Evolutionary conservation across 2,329 filamentous ascomycete species (phyloP), one percentile per base, ranked within the genome.

Genomic region (Thermothelomyces thermophilus): DNA sequence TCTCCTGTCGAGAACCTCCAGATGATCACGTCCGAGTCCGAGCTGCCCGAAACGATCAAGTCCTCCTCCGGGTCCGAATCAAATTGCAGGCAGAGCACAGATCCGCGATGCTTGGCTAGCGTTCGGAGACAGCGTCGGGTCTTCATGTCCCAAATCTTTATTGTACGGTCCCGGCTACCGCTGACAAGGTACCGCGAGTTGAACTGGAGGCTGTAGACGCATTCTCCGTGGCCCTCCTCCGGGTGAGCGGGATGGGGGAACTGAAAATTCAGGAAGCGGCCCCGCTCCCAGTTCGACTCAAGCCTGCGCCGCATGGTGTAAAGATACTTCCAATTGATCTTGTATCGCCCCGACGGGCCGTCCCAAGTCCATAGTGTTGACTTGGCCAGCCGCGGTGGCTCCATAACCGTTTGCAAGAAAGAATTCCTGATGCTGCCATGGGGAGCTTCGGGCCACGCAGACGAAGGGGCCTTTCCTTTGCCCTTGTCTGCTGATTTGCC

Each of bases 171-270:
- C 46, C 93, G 80, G 62, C 91, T 97, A 14, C 93, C 93, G 63
- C 90, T 97, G 43, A 97, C 91, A 9, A 98, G 76, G 65, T 85
- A 93, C 56, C 89, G 84, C 1, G 84, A 77, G 47, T 85, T 85
- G 62, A 91, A 95, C 65, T 98, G 91, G 46, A 98, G 82, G 2
- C 88, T 91, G 67, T 98, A 98, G 11, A 98, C 90, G 65, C 90
- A 97, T 63, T 97, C 91, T 17, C 76, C 77, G 64, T 98, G 93
- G 1, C 87, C 88, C 64, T 97, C 91, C 28, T 87, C 77, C 1
- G 82, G 82, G 60, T 90, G 76, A 33, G 81, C 76, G 0, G 90
- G 90, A 62, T 95, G 89, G 0, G 93, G 93, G 1, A 98, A 77
- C 64, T 94, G 89, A 62, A 97, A 97, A 56, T 90, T 94, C 3